phyloP scores from a whole-genome alignment of 805 yeast genomes.

The Saccharomycopsis synnaedendra region DNA sequence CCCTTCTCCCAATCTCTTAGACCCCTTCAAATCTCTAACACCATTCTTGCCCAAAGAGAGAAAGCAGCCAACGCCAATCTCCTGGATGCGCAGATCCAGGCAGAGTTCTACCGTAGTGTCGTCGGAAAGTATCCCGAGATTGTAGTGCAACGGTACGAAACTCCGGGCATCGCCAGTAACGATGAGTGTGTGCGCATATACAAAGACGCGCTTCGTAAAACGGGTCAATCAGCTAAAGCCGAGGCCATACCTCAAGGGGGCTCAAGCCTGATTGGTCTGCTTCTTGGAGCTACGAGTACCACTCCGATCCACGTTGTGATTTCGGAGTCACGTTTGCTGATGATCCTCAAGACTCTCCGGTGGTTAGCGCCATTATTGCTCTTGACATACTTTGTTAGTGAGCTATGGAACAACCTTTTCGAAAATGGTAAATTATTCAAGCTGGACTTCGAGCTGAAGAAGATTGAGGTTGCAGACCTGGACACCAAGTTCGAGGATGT shows the following conservation, averaged over 20 bases:
- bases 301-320: constrained; percentile 94
- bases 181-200: constrained; percentile 72
- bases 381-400: neutral
- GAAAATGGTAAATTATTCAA: constrained; percentile 64
- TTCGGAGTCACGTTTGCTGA: constrained; percentile 69
- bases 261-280: constrained; percentile 21
- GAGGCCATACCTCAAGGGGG: constrained; percentile 39
- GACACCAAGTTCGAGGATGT: constrained; percentile 88
- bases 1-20: neutral
- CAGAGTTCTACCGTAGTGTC: constrained; percentile 68
- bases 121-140: constrained; percentile 87
- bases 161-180: constrained; percentile 82
- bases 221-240: constrained; percentile 73
- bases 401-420: constrained; percentile 28
- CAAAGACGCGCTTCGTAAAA: constrained; percentile 65
- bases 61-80: constrained; percentile 76
- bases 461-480: constrained; percentile 74
- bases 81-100: constrained; percentile 61
- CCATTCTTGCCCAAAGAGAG: constrained; percentile 49
- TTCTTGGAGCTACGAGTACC: constrained; percentile 17
- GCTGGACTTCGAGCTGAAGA: constrained; percentile 61
- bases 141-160: constrained; percentile 88
- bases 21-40: neutral
- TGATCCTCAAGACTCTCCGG: constrained; percentile 77
- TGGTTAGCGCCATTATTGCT: constrained; percentile 79